Base-by-base conservation (phyloP, 768 basidiomycete species). In the Mycena crocata region DNA sequence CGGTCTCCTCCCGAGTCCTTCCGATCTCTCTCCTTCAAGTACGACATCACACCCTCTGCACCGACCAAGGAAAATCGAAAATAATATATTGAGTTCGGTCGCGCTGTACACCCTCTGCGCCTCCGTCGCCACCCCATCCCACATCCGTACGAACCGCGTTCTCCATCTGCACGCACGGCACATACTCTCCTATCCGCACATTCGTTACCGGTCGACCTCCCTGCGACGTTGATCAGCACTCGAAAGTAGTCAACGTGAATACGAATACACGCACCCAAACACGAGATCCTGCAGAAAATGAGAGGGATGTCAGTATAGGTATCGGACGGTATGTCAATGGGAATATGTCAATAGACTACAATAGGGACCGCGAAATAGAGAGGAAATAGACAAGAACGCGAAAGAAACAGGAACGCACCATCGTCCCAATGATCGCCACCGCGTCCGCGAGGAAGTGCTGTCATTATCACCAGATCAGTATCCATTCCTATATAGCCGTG, bases 341-440 rank as follows among this genome's bases (percentile, higher is more conserved):
- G n/a, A n/a, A n/a, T n/a, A n/a, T n/a, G n/a, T n/a, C n/a, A n/a
- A n/a, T n/a, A n/a, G n/a, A n/a, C n/a, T n/a, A n/a, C n/a, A n/a
- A n/a, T n/a, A n/a, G n/a, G n/a, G n/a, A n/a, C n/a, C 45, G 35
- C 60, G 46, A 74, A 28, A 37, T 28, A 49, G 49, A 55, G 51
- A 52, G 45, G 31, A 61, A 55, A 46, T 31, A 64, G n/a, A 39
- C 40, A 49, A 51, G 56, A 31, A 19, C 2, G 15, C 7, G 28
- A 14, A 7, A 49, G 48, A 14, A 23, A 30, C 17, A 21, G 30
- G 21, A 23, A 80, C 88, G 71, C 76, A 91, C 95, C 96, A 98
- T 96, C 49, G 97, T 98, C 73, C 98, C 98, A 76, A 99, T 98
- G 76, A 99, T 93, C 51, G 97, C 91, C 54, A 99, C 97, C 45